Base-by-base conservation (phyloP, 176 grass and related monocot species). In the Melocanna baccifera region DNA sequence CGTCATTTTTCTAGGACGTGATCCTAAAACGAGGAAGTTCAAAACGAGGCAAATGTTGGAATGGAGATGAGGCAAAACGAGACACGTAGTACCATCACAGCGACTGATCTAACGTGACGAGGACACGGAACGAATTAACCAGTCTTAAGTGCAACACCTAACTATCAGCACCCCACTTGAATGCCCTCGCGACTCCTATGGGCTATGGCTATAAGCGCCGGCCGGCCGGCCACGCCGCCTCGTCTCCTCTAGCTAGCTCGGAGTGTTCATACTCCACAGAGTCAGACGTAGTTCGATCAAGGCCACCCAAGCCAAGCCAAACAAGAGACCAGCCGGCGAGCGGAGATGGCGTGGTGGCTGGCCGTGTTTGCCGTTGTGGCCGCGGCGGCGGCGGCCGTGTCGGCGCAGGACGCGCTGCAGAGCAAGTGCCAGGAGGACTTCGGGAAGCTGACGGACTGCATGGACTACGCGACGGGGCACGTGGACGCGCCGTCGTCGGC, bases 391-490 rank as follows among this genome's bases (percentile, higher is more conserved):
- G 8, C 10, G 59, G 11, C 52, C 22, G 20, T 29, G 37, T 45
- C 22, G 75, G n/a, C 80, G 36, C 69, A 86, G 50, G 58, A 87
- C 81, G 77, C 90, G 39, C 42, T 91, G 68, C 84, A 91, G 73
- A 32, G 47, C 25, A 92, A 92, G 88, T 97, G 95, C 86, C 37
- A 80, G 42, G 67, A 36, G 10, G 81, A 78, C 61, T 69, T 92
- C n/a, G 15, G 12, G 48, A 92, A 94, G 84, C 78, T 97, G 80
- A 71, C 78, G 22, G 62, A 90, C 48, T 97, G 95, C 90, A 76
- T 91, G 81, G 92, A 94, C 77, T 97, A 91, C 57, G 90, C 92
- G 53, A 89, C 83, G 48, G 90, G 85, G 51, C 88, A 92, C 83
- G 68, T 46, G 29, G 73, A 73, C 1, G 3, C 62, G 74, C 95